phyloP scores from a whole-genome alignment of 257 asterid species.

The Plantago ovata region DNA sequence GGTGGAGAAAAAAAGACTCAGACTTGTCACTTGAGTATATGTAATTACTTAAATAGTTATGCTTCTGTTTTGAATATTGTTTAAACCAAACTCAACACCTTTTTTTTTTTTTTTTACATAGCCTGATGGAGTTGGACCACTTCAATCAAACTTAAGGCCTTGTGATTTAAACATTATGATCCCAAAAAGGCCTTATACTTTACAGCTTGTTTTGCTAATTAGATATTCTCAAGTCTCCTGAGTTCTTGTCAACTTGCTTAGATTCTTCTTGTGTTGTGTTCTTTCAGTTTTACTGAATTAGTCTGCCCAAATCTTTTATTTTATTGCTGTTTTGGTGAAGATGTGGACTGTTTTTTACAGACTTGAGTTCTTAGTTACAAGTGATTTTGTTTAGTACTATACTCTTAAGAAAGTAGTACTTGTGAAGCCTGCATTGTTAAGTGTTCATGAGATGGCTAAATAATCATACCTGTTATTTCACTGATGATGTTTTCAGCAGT shows the following conservation, averaged over 20 bases:
- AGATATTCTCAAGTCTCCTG: background rate
- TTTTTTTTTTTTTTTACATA: background rate
- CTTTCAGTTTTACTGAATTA: slow-evolving; percentile 7
- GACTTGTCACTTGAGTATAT: too few species aligned
- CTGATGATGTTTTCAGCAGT: background rate
- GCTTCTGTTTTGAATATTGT: slow-evolving; percentile 14
- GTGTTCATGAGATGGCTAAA: background rate
- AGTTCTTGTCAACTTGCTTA: slow-evolving; percentile 9
- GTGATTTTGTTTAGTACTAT: too few species aligned
- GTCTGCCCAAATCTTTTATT: background rate
- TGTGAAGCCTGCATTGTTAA: too few species aligned
- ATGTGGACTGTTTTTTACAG: too few species aligned
- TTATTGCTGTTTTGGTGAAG: too few species aligned
- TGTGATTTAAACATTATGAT: slow-evolving; percentile 3
- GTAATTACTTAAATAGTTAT: slow-evolving; percentile 13
- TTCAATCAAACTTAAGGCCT: slow-evolving; percentile 1
- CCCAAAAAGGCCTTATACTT: slow-evolving; percentile 17
- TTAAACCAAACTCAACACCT: background rate
- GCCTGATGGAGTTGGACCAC: slow-evolving; percentile 23
- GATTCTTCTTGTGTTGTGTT: slow-evolving; percentile 2
- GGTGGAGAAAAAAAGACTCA: slow-evolving; percentile 12
- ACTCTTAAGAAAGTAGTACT: too few species aligned
- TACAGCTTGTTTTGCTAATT: slow-evolving; percentile 9
- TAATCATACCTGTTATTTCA: background rate
- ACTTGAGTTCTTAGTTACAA: too few species aligned